Conservation (phyloP, 2,329 filamentous ascomycete species). For the Penicillium sclerotiorum region DNA sequence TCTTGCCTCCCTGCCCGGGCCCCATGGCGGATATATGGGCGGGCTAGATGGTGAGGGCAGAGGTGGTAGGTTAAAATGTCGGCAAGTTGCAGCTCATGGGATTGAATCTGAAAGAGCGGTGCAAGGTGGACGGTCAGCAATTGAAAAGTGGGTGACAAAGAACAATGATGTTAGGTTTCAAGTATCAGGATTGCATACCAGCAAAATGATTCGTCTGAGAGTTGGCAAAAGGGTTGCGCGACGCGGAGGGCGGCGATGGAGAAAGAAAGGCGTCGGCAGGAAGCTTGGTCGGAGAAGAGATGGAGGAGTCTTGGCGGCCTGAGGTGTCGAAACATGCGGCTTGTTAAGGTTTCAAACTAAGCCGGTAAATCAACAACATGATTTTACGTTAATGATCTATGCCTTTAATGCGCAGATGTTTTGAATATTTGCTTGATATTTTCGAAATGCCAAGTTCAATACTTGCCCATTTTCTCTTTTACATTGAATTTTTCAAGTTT, state of each 20-base stretch:
- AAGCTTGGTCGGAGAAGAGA: constrained; percentile 23
- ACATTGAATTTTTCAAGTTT: no score
- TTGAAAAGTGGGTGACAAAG: constrained; percentile 4
- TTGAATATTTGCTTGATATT: no score
- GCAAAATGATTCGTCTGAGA: constrained; percentile 7
- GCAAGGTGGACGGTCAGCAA: constrained; percentile 13
- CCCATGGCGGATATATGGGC: constrained; percentile 48
- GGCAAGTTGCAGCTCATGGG: constrained; percentile 37
- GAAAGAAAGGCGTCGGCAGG: constrained; percentile 17
- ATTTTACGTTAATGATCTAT: no score
- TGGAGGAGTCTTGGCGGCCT: constrained; percentile 11
- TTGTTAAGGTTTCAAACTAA: no score
- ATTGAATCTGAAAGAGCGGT: constrained; percentile 20
- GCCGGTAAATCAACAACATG: no score
- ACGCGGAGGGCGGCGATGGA: constrained; percentile 15
- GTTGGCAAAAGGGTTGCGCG: constrained; percentile 4
- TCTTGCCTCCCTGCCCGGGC: constrained; percentile 55
- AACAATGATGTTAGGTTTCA: neutral
- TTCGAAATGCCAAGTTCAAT: no score
- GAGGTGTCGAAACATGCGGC: constrained; percentile 25
- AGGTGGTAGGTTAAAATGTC: constrained; percentile 28
- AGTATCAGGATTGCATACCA: constrained; percentile 17
- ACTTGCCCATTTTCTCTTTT: no score
- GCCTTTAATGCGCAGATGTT: no score
- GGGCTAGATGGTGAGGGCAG: constrained; percentile 31